Evolutionary conservation across 768 basidiomycete genomes (phyloP).

Genomic region (Mycena rebaudengoi): DNA sequence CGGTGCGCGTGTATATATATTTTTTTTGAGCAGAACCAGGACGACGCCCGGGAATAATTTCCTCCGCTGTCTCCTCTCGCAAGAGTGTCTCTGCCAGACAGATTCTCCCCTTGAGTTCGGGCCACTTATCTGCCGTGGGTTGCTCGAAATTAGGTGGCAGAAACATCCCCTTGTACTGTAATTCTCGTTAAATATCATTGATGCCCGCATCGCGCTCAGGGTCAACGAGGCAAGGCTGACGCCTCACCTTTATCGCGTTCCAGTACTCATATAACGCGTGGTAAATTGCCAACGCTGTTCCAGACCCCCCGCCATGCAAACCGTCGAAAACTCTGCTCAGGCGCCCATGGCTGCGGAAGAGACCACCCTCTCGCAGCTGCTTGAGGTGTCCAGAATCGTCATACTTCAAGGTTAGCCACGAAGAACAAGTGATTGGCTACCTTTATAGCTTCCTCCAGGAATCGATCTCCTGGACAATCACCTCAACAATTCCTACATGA

Average conservation of each 20-base stretch:
- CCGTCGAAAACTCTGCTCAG: conserved; percentile 22
- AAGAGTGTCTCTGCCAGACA: conserved; percentile 67
- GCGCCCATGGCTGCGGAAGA: conserved; percentile 27
- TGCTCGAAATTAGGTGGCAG: conserved; percentile 85
- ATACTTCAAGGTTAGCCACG: conserved; percentile 65
- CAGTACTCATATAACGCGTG: conserved; percentile 20
- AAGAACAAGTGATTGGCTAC: too few species aligned
- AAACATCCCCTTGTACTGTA: conserved; percentile 49
- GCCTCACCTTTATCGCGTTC: conserved; percentile 30
- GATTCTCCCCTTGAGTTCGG: conserved; percentile 86
- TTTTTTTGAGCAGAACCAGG: conserved; percentile 67
- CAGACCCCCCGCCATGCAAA: conserved; percentile 22
- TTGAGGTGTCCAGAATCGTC: conserved; percentile 73
- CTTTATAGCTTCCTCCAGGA: conserved; percentile 13
- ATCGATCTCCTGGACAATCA: conserved; percentile 73
- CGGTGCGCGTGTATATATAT: not conserved
- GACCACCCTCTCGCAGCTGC: conserved; percentile 56
- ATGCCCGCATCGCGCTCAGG: conserved; percentile 18
- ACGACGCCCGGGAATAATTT: conserved; percentile 71
- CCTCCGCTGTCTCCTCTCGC: conserved; percentile 78
- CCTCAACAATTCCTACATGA: conserved; percentile 76
- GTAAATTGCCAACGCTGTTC: not conserved
- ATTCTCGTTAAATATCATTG: conserved; percentile 15
- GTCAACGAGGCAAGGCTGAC: conserved; percentile 27
- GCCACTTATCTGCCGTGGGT: conserved; percentile 59